Evolutionary conservation across 805 yeast species (phyloP), one percentile per base, ranked within the genome.

Genomic region (Wickerhamomyces chambardii): DNA sequence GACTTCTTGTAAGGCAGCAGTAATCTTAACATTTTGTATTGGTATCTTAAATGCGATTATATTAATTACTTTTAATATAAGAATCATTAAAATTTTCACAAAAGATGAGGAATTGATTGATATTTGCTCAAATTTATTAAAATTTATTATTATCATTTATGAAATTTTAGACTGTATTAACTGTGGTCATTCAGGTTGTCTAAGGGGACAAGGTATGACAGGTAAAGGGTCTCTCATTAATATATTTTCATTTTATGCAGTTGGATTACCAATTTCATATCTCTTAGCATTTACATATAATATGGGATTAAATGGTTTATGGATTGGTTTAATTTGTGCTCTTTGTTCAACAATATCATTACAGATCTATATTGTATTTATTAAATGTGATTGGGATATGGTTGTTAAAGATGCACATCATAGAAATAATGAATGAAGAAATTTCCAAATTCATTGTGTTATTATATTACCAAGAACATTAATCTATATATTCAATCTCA

Each of bases 141-240:
- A 78, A 32, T 83, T 87, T 1, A 48, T 74, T 24, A 79, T 78
- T 70, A 89, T 82, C 58, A 57, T 83, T 18, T 72, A 73, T 36
- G 92, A 83, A 55, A 78, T 79, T 10, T 58, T 76, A 47, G 73
- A 79, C 42, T 83, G 85, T 14, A 75, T 79, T 33, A 72, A 83
- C 1, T 87, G 85, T 14, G 90, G 90, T 14, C 68, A 84, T 40
- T 61, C 83, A 36, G 68, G 92, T 51, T 90, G 90, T 6, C 89
- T 81, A 58, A 90, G 90, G 14, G 73, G 73, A 54, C 81, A 79
- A 30, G 70, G 67, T 46, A 68, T 78, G 27, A 81, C 82, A 1
- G 81, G n/a, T n/a, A n/a, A n/a, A n/a, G n/a, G n/a, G n/a, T n/a
- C 82, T 2, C 65, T 66, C 34, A 66, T 76, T 25, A 75, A 75